These are phyloP conservation scores for Austroboletus novae-zelandiae DNA, from an alignment of 1,284 basidiomycete species.

Conservation along the genomic window DNA sequence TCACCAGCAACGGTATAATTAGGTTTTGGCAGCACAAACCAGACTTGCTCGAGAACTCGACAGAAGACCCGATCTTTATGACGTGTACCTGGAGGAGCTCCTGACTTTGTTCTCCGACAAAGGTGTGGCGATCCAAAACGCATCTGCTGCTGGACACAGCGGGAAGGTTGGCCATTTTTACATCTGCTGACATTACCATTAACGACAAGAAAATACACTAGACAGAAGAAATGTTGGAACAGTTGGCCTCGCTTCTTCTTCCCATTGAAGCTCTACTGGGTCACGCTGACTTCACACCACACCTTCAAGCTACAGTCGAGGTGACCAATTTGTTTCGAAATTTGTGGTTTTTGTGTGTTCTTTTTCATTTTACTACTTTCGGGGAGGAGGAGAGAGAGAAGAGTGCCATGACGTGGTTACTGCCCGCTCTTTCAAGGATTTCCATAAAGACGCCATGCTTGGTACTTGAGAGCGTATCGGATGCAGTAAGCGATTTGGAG, in stretches of 20 bases:
- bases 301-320: constrained; percentile 55
- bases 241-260: constrained; percentile 82
- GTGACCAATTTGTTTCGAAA: constrained; percentile 87
- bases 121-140: constrained; percentile 87
- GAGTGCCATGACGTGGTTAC: constrained; percentile 72
- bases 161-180: constrained; percentile 50
- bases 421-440: constrained; percentile 76
- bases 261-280: constrained; percentile 89
- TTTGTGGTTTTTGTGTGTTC: constrained; percentile 90
- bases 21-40: constrained; percentile 87
- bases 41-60: constrained; percentile 78
- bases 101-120: constrained; percentile 88
- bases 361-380: constrained; percentile 70
- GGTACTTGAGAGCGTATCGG: constrained; percentile 79
- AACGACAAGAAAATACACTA: constrained; percentile 29
- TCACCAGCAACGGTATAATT: neutral
- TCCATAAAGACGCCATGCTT: constrained; percentile 87
- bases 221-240: constrained; percentile 84
- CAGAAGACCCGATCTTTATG: constrained; percentile 71
- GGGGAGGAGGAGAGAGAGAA: constrained; percentile 45
- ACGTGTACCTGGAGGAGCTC: constrained; percentile 82
- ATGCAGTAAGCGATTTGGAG: constrained; percentile 88
- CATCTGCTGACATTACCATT: constrained; percentile 1
- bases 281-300: constrained; percentile 72
- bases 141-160: constrained; percentile 60